Percentiles rank a stretch among this genome's conserved stretches.
phyloP scores from a whole-genome alignment of 2,329 filamentous ascomycete genomes.

The Fusarium sp. region DNA sequence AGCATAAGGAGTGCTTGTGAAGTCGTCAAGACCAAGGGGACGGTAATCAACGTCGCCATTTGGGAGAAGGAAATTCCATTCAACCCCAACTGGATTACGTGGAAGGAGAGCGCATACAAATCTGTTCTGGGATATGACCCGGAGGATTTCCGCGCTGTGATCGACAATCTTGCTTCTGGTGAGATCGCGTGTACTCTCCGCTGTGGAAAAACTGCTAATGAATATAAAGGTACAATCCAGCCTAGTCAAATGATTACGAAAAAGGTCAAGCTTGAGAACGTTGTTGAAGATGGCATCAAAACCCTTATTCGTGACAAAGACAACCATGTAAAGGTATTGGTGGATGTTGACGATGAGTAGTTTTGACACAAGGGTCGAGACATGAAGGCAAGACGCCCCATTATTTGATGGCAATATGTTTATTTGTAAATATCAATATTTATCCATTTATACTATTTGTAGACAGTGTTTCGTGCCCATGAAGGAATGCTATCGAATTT shows the following conservation, averaged over 20 bases:
- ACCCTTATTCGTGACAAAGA: conserved; percentile 67
- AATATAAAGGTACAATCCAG: conserved; percentile 55
- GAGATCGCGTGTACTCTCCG: background rate
- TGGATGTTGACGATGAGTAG: conserved; percentile 52
- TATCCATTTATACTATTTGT: too few species aligned
- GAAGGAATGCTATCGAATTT: too few species aligned
- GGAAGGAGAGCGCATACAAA: conserved; percentile 41
- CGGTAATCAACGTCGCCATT: conserved; percentile 71
- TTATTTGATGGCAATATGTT: background rate
- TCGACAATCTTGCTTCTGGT: conserved; percentile 51
- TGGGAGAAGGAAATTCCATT: conserved; percentile 59
- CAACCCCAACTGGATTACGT: conserved; percentile 44
- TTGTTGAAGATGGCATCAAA: conserved; percentile 66
- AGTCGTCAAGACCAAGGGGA: conserved; percentile 61
- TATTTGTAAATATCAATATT: too few species aligned
- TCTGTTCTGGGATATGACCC: conserved; percentile 40
- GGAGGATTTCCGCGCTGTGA: conserved; percentile 64
- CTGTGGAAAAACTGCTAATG: conserved; percentile 1
- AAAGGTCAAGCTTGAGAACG: conserved; percentile 62
- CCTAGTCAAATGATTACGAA: conserved; percentile 69
- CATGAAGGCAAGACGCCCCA: too few species aligned
- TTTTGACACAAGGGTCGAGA: background rate
- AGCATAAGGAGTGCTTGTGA: conserved; percentile 52
- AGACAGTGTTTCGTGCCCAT: too few species aligned
- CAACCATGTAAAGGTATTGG: conserved; percentile 69